Evolutionary conservation across 78 protist genomes (phyloP).

Genomic region (Dictyostelium purpureum): DNA sequence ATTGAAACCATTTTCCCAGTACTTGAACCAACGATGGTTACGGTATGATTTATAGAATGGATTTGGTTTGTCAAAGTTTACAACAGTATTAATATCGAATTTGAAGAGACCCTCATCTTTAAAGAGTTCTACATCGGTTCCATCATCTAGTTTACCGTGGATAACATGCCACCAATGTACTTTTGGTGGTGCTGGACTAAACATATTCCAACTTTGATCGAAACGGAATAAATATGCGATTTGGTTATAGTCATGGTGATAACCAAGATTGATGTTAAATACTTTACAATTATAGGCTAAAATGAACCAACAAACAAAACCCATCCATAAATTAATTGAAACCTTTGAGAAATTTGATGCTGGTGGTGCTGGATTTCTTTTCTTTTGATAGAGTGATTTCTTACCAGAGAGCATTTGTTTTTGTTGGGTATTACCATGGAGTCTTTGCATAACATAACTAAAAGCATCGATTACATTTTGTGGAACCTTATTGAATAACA

Average conservation of each 20-base stretch:
- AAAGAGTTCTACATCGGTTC: slow-evolving; percentile 55
- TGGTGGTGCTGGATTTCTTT: neutral
- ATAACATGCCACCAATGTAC: slow-evolving; percentile 71
- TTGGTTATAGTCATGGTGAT: neutral
- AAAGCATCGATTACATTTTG: neutral
- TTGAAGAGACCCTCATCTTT: slow-evolving; percentile 59
- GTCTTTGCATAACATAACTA: neutral
- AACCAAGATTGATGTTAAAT: slow-evolving; percentile 16
- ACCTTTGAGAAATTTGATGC: neutral
- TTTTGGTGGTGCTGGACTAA: slow-evolving; percentile 66
- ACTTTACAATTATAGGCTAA: slow-evolving; percentile 37
- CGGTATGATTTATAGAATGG: slow-evolving; percentile 49
- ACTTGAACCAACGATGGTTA: slow-evolving; percentile 82
- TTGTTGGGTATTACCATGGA: slow-evolving; percentile 19
- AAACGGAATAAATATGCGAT: slow-evolving; percentile 32
- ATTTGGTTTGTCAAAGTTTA: slow-evolving; percentile 60
- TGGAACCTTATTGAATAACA: neutral
- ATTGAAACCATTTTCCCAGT: slow-evolving; percentile 75
- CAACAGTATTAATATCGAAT: slow-evolving; percentile 17
- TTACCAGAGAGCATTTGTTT: neutral
- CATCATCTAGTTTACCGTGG: slow-evolving; percentile 65
- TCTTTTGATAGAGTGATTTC: slow-evolving; percentile 12
- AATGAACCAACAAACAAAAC: slow-evolving; percentile 23
- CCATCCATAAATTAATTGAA: slow-evolving; percentile 13
- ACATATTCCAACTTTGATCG: slow-evolving; percentile 77